Percentiles rank a stretch among this genome's conserved stretches.
Conservation (phyloP, 2,329 filamentous ascomycete genomes). For the Xylariaceae sp. region DNA sequence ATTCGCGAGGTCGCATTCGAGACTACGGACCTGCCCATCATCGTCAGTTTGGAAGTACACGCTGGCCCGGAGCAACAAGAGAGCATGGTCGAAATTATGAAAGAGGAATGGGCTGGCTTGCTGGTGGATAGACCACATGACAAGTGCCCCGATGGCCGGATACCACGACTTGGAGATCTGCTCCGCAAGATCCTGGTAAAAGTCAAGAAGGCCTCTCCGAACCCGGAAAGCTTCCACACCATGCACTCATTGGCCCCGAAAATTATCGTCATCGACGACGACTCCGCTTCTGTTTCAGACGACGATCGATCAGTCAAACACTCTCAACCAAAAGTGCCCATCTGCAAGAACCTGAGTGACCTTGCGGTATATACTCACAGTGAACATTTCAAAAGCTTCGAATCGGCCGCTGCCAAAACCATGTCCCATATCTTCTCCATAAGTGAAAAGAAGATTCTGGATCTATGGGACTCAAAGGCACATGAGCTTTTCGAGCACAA, state of each 20-base stretch:
- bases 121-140: constrained; percentile 58
- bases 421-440: constrained; percentile 79
- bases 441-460: constrained; percentile 68
- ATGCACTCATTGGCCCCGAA: constrained; percentile 32
- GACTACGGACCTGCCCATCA: constrained; percentile 71
- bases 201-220: constrained; percentile 54
- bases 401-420: constrained; percentile 55
- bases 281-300: constrained; percentile 37
- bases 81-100: constrained; percentile 91
- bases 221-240: constrained; percentile 30
- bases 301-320: constrained; percentile 37
- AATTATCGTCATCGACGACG: constrained; percentile 33
- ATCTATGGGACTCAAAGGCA: constrained; percentile 55
- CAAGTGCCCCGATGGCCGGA: constrained; percentile 46
- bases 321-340: constrained; percentile 45
- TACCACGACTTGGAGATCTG: constrained; percentile 68
- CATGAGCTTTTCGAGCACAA: constrained; percentile 83
- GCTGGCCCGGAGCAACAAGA: constrained; percentile 77
- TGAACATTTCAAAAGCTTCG: constrained; percentile 70
- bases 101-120: constrained; percentile 72
- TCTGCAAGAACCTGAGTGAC: constrained; percentile 65
- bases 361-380: constrained; percentile 84
- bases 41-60: constrained; percentile 90
- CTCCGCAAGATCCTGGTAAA: constrained; percentile 78
- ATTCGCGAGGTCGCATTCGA: constrained; percentile 76